Conservation (phyloP, 768 basidiomycete genomes). For the Termitomyces sp. region DNA sequence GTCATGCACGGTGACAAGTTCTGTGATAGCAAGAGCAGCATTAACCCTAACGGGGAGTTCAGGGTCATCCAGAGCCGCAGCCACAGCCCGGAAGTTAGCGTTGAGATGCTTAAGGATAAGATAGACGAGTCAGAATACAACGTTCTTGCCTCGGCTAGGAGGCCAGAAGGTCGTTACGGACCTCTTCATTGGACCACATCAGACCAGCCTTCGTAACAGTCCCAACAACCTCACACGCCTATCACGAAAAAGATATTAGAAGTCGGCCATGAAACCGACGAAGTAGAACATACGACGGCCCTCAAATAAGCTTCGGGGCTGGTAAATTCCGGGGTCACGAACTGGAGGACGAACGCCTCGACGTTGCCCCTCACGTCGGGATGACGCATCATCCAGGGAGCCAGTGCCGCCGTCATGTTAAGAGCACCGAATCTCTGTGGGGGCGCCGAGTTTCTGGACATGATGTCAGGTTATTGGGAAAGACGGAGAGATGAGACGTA, state of each 20-base stretch:
- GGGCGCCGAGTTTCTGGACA: conserved; percentile 37
- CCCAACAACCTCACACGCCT: conserved; percentile 82
- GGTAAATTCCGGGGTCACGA: conserved; percentile 72
- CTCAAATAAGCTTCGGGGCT: conserved; percentile 69
- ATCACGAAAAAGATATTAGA: conserved; percentile 3
- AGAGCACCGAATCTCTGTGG: conserved; percentile 81
- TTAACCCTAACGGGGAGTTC: conserved; percentile 85
- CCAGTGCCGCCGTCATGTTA: conserved; percentile 75
- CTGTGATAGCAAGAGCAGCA: conserved; percentile 75
- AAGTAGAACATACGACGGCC: conserved; percentile 55
- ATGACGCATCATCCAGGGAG: conserved; percentile 79
- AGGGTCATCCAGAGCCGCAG: conserved; percentile 66
- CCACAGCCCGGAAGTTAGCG: conserved; percentile 60
- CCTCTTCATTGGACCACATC: conserved; percentile 62
- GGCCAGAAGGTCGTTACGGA: conserved; percentile 20
- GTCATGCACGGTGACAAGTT: conserved; percentile 63
- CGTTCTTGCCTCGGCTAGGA: not conserved
- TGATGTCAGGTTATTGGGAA: not conserved
- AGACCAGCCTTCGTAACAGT: conserved; percentile 70
- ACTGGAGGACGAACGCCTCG: conserved; percentile 71
- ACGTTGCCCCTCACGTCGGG: conserved; percentile 74
- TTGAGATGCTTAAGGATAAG: conserved; percentile 47
- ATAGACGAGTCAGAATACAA: not conserved
- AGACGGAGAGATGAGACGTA: conserved; percentile 29
- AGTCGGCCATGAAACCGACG: not conserved